A percentile compares a stretch with the other conserved stretches of the same genome.
These are phyloP conservation scores for Marasmius tenuissimus DNA, from an alignment of 1,284 basidiomycete genomes.

Conservation along the genomic window DNA sequence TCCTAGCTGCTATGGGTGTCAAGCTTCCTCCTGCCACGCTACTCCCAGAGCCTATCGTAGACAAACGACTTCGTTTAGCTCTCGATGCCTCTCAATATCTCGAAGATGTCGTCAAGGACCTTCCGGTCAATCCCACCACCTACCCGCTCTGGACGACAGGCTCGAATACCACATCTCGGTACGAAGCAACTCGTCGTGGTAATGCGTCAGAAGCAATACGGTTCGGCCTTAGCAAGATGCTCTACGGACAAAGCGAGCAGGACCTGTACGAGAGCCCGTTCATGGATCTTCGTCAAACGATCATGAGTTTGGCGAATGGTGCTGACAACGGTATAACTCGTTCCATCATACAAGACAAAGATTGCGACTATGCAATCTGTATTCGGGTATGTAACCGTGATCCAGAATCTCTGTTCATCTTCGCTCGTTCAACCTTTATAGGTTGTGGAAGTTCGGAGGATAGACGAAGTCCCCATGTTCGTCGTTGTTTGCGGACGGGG, in stretches of 20 bases:
- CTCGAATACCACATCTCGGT: conserved; percentile 3
- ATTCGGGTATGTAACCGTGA: conserved; percentile 25
- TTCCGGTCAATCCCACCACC: conserved; percentile 17
- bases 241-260: conserved; percentile 4
- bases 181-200: conserved; percentile 11
- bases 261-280: conserved; percentile 29
- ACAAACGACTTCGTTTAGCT: not conserved
- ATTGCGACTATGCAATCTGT: conserved; percentile 25
- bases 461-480: conserved; percentile 30
- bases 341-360: conserved; percentile 26
- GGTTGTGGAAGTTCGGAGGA: conserved; percentile 28
- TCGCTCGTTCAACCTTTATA: conserved; percentile 12
- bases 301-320: conserved; percentile 28
- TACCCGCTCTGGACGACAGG: conserved; percentile 18
- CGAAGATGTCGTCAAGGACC: not conserved
- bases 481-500: conserved; percentile 26
- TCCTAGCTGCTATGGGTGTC: not conserved
- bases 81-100: not conserved
- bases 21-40: not conserved
- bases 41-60: not conserved
- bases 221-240: conserved; percentile 5
- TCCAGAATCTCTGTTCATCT: too few relatives aligned
- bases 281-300: conserved; percentile 33
- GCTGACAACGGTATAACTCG: conserved; percentile 24
- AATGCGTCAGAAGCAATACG: conserved; percentile 15